These are phyloP conservation scores for Calonectria multiphialidica DNA, from an alignment of 2,329 filamentous ascomycete genomes.

Conservation along the genomic window DNA sequence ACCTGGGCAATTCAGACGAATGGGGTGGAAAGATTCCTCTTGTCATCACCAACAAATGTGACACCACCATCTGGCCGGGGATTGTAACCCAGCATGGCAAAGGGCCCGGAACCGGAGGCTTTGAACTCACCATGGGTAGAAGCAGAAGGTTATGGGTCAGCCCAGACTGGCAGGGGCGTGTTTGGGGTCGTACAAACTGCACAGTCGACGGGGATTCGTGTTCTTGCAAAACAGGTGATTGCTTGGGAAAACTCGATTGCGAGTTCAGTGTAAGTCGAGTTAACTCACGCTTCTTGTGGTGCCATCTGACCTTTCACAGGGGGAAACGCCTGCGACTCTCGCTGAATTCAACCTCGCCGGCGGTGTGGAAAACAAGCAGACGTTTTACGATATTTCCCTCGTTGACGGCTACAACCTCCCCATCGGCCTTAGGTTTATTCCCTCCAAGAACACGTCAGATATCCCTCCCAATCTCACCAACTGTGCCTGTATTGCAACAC, in stretches of 20 bases:
- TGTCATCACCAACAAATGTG: conserved; percentile 78
- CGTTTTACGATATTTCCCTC: conserved; percentile 87
- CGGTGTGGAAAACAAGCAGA: conserved; percentile 69
- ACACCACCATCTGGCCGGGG: conserved; percentile 80
- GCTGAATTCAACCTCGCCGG: conserved; percentile 85
- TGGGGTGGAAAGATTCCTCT: conserved; percentile 66
- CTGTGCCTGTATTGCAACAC: conserved; percentile 79
- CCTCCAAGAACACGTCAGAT: conserved; percentile 71
- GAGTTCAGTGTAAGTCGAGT: conserved; percentile 70
- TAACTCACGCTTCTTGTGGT: background rate
- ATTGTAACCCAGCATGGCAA: conserved; percentile 79
- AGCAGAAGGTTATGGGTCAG: conserved; percentile 74
- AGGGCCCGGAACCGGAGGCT: conserved; percentile 76
- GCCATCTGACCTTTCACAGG: conserved; percentile 58
- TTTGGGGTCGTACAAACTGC: conserved; percentile 90
- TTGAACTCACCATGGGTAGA: conserved; percentile 71
- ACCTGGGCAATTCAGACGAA: conserved; percentile 42
- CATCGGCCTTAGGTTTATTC: conserved; percentile 71
- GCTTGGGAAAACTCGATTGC: conserved; percentile 77
- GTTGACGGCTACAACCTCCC: conserved; percentile 89
- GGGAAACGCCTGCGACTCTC: conserved; percentile 79
- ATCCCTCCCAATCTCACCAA: conserved; percentile 84
- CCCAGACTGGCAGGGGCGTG: conserved; percentile 81
- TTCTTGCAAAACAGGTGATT: conserved; percentile 83
- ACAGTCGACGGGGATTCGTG: conserved; percentile 76